phyloP scores from a whole-genome alignment of 768 basidiomycete genomes.

The Leccinum subtestaceum region DNA sequence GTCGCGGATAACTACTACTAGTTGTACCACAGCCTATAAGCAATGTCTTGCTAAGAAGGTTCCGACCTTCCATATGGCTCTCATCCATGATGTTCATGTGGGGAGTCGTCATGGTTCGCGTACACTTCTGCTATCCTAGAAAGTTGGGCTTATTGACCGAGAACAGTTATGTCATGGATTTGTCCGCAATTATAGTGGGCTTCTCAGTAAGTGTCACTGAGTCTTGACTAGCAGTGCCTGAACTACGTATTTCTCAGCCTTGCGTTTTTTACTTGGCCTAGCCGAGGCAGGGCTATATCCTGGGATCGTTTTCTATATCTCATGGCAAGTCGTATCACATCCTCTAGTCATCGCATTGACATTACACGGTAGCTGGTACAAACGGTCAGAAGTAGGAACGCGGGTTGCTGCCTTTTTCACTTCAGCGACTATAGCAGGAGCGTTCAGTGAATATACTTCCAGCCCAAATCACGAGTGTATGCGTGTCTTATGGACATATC shows the following conservation, averaged over 20 bases:
- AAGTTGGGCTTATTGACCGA: neutral
- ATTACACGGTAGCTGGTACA: constrained; percentile 62
- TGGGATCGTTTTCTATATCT: constrained; percentile 59
- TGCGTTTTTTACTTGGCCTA: constrained; percentile 59
- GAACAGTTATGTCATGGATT: constrained; percentile 62
- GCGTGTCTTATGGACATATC: neutral
- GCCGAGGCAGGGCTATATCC: constrained; percentile 53
- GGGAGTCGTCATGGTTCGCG: constrained; percentile 41
- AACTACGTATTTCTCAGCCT: constrained; percentile 34
- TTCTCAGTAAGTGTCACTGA: constrained; percentile 46
- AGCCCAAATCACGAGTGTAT: neutral
- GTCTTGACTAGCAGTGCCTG: neutral
- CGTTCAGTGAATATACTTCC: constrained; percentile 51
- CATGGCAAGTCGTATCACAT: constrained; percentile 39
- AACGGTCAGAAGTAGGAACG: constrained; percentile 68
- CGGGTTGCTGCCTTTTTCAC: constrained; percentile 77
- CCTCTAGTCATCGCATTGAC: neutral
- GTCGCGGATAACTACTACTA: neutral
- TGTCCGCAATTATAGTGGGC: constrained; percentile 55
- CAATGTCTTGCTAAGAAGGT: constrained; percentile 55
- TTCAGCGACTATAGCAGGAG: constrained; percentile 75
- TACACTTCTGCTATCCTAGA: neutral
- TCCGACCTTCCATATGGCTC: constrained; percentile 68
- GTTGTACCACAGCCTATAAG: constrained; percentile 48
- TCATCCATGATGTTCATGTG: constrained; percentile 42